Evolutionary conservation across 257 asterid species (phyloP).

Genomic region (Nicotiana tomentosiformis): DNA sequence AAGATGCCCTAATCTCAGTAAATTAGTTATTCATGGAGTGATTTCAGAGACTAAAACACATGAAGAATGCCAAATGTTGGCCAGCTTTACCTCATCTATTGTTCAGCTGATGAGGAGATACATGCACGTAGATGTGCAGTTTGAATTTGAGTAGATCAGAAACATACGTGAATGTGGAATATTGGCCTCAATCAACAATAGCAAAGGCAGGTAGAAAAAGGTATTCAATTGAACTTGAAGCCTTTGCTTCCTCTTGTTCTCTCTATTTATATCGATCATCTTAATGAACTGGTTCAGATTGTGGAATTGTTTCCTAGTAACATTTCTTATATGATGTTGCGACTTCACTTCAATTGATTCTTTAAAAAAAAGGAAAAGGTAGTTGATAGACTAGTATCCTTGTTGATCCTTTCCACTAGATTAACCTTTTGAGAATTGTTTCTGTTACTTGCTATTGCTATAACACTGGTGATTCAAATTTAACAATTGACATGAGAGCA

Average conservation of each 20-base stretch:
- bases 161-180: not conserved
- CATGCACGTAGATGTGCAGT: slow-evolving; percentile 63
- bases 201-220: not conserved
- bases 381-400: not conserved
- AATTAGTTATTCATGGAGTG: slow-evolving; percentile 71
- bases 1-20: slow-evolving; percentile 62
- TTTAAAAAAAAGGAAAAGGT: not conserved
- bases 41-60: slow-evolving; percentile 84
- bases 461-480: not conserved
- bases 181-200: not conserved
- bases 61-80: slow-evolving; percentile 73
- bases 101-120: slow-evolving; percentile 68
- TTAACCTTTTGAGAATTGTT: not conserved
- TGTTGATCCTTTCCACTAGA: not conserved
- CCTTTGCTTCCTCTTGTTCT: not conserved
- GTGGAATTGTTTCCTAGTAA: not conserved
- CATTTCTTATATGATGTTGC: not conserved
- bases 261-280: not conserved
- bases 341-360: not conserved
- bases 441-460: not conserved
- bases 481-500: not conserved
- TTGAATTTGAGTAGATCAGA: slow-evolving; percentile 57
- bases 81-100: slow-evolving; percentile 61
- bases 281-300: not conserved
- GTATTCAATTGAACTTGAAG: slow-evolving; percentile 1